A percentile compares a stretch with the other conserved stretches of the same genome.
phyloP scores from a whole-genome alignment of 352 stramenopile species.

The Phytophthora chlamydospora region DNA sequence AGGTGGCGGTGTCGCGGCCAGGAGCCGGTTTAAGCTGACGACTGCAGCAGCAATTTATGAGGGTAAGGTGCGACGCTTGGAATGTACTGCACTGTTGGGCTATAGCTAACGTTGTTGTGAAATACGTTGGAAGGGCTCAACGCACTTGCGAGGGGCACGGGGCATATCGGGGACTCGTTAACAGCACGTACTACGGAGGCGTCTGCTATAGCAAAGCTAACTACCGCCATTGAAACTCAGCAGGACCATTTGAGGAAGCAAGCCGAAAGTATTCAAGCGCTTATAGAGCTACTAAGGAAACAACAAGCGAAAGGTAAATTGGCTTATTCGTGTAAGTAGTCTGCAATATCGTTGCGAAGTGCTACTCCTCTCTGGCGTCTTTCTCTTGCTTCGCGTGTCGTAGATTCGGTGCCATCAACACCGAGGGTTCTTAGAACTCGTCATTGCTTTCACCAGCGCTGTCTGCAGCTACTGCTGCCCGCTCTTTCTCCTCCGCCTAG shows the following conservation, averaged over 20 bases:
- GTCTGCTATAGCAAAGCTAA: constrained; percentile 3
- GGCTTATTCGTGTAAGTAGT: constrained; percentile 1
- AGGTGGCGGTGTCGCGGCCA: no score
- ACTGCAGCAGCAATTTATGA: not conserved
- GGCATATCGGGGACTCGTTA: constrained; percentile 7
- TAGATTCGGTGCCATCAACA: not conserved
- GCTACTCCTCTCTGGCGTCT: constrained; percentile 5
- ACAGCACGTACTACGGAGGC: not conserved
- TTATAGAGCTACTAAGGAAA: constrained; percentile 1
- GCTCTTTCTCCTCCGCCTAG: no score
- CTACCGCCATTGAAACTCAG: not conserved
- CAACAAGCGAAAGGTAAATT: constrained; percentile 3
- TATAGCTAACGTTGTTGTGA: not conserved
- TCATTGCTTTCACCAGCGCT: no score
- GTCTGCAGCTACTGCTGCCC: no score
- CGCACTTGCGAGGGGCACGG: not conserved
- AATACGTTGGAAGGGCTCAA: not conserved
- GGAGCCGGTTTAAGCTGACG: not conserved
- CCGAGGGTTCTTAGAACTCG: no score
- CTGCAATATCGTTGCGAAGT: constrained; percentile 7
- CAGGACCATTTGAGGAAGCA: constrained; percentile 1
- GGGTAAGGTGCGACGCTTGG: not conserved
- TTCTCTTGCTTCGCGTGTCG: constrained; percentile 3
- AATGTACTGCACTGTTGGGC: no score
- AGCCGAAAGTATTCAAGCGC: not conserved